Base-by-base conservation (phyloP, 2,329 filamentous ascomycete genomes). In the Aspergillus oerlinghausenensis region DNA sequence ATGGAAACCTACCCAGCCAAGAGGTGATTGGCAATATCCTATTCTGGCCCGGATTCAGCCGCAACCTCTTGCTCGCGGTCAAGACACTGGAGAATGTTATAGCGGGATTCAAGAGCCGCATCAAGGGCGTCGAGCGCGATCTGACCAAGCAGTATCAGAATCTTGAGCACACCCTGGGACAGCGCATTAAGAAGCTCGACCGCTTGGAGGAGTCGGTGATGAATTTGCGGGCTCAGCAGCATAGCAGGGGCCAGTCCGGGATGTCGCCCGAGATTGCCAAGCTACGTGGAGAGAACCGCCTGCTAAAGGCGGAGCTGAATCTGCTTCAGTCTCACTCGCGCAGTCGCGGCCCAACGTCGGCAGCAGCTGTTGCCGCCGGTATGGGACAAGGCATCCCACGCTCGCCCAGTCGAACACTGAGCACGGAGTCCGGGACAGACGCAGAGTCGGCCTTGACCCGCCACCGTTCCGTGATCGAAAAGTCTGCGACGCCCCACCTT, bases 141-240 rank as follows among this genome's bases (percentile, higher is more conserved):
- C 77, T 97, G n/a, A 88, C 87, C 77, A 90, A 91, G 60, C 92
- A 97, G 68, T 97, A 97, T 68, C 89, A 95, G 67, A 84, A 83
- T 0, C 81, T 99, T 1, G 92, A 97, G 72, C 86, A 86, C 64
- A 89, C 86, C 40, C 84, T 97, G 28, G 90, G 94, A 54, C 76
- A 86, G 26, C 87, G 92, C 17, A 83, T 88, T 58, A 94, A 95
- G 77, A 90, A 91, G 64, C 83, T 99, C 29, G 93, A 97, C 62
- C 85, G 89, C 2, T 81, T 99, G 0, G 94, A 99, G 74, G 85
- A 87, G 17, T 83, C 90, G 45, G 85, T 94, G 43, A 83, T 88
- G 58, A 88, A 87, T 63, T 83, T 78, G 58, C 73, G 75, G 42
- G 67, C 70, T 26, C 64, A 68, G 48, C 62, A 69, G 52, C 66